A percentile compares a stretch with the other conserved stretches of the same genome.
phyloP scores from a whole-genome alignment of 2,329 filamentous ascomycete genomes.

The Calcarisporium arbuscula region DNA sequence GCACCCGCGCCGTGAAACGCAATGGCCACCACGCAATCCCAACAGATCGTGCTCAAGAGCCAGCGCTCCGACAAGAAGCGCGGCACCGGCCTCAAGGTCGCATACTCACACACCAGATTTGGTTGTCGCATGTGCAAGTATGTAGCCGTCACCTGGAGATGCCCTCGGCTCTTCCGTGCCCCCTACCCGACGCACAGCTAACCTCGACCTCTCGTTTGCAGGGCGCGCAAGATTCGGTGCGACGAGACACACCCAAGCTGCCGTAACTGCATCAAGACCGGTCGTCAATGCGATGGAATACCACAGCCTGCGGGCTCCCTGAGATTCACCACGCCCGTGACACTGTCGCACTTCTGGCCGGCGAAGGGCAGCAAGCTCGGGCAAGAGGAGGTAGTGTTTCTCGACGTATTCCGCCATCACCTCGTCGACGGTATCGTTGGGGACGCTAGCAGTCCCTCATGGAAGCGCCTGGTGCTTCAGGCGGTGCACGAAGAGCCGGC shows the following conservation, averaged over 20 bases:
- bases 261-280: constrained; percentile 12
- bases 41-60: too few relatives aligned
- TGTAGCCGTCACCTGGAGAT: too few relatives aligned
- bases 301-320: constrained; percentile 5
- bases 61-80: too few relatives aligned
- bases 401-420: constrained; percentile 9
- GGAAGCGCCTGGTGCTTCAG: constrained; percentile 10
- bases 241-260: constrained; percentile 12
- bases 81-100: too few relatives aligned
- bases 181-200: too few relatives aligned
- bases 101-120: too few relatives aligned
- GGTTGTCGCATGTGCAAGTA: too few relatives aligned
- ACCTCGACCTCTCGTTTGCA: too few relatives aligned
- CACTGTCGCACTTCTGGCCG: constrained; percentile 11
- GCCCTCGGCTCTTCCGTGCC: too few relatives aligned
- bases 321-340: constrained; percentile 14
- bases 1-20: too few relatives aligned
- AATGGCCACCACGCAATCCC: too few relatives aligned
- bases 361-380: constrained; percentile 1
- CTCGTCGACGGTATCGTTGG: constrained; percentile 12
- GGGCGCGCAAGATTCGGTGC: constrained; percentile 14
- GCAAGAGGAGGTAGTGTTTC: constrained; percentile 2
- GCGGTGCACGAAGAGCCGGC: constrained; percentile 9
- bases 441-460: constrained; percentile 5
- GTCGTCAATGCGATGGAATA: constrained; percentile 12